Percentiles rank a stretch among this genome's conserved stretches.
Conservation (phyloP, 2,329 filamentous ascomycete genomes). For the Sphaerulina populicola region DNA sequence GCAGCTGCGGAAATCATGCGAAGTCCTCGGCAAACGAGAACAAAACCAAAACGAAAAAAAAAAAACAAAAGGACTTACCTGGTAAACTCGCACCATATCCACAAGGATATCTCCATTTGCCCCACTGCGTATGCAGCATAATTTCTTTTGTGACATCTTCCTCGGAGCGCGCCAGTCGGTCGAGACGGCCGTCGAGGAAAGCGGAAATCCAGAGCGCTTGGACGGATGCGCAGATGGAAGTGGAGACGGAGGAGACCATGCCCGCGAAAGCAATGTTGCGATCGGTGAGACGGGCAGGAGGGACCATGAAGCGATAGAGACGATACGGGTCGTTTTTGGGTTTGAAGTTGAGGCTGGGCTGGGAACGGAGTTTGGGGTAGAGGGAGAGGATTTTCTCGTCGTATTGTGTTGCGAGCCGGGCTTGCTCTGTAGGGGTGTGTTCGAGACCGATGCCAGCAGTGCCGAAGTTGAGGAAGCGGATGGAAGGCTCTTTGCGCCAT, state of each 20-base stretch:
- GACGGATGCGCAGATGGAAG: constrained; percentile 33
- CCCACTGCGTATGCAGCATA: constrained; percentile 59
- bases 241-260: constrained; percentile 34
- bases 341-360: constrained; percentile 22
- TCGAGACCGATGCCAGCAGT: constrained; percentile 21
- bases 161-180: constrained; percentile 25
- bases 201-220: constrained; percentile 48
- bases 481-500: constrained; percentile 46
- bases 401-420: constrained; percentile 36
- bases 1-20: no score
- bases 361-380: constrained; percentile 46
- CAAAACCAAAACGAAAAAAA: no score
- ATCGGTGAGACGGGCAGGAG: constrained; percentile 29
- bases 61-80: no score
- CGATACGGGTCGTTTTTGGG: constrained; percentile 27
- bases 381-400: constrained; percentile 46
- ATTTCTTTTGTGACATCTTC: constrained; percentile 39
- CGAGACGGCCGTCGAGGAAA: constrained; percentile 51
- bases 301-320: constrained; percentile 40
- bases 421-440: constrained; percentile 31
- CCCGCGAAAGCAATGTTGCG: constrained; percentile 38
- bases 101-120: constrained; percentile 56
- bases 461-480: constrained; percentile 48
- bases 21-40: no score
- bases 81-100: constrained; percentile 56